These are phyloP conservation scores for Casuarina equisetifolia DNA, from an alignment of 306 rosid genomes.

Conservation along the genomic window DNA sequence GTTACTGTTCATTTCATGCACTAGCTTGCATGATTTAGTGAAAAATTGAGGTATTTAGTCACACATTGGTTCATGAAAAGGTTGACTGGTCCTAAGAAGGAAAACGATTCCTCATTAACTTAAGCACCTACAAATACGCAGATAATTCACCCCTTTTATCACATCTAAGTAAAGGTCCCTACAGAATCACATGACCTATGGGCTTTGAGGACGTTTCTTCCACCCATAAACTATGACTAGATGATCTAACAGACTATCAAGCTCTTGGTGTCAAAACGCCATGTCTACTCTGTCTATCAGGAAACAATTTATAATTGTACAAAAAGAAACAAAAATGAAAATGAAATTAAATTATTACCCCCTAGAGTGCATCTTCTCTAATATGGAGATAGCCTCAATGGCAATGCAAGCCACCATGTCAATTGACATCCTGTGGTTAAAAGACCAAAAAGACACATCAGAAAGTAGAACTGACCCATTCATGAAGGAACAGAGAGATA, in stretches of 20 bases:
- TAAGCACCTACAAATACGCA: background rate
- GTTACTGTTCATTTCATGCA: background rate
- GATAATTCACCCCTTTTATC: slow-evolving; percentile 8
- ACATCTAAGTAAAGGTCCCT: background rate
- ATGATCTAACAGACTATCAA: background rate
- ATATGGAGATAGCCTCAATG: slow-evolving; percentile 93
- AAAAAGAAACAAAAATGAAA: background rate
- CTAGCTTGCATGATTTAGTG: background rate
- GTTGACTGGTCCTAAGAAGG: background rate
- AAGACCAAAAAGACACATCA: background rate
- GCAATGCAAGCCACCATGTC: slow-evolving; percentile 99
- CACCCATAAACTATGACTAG: background rate
- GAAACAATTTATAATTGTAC: background rate
- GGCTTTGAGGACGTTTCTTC: background rate
- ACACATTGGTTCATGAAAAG: background rate
- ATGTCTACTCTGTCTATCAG: background rate
- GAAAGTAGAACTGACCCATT: background rate
- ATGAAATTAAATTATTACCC: slow-evolving; percentile 53
- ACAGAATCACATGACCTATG: background rate
- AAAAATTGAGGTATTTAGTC: background rate
- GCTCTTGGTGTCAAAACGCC: background rate
- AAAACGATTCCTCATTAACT: background rate
- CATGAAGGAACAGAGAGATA: background rate
- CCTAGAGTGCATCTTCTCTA: slow-evolving; percentile 93
- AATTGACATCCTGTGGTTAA: slow-evolving; percentile 67